These are phyloP conservation scores for Mucor lusitanicus DNA, from an alignment of 371 early-diverging fungal species.

Conservation along the genomic window DNA sequence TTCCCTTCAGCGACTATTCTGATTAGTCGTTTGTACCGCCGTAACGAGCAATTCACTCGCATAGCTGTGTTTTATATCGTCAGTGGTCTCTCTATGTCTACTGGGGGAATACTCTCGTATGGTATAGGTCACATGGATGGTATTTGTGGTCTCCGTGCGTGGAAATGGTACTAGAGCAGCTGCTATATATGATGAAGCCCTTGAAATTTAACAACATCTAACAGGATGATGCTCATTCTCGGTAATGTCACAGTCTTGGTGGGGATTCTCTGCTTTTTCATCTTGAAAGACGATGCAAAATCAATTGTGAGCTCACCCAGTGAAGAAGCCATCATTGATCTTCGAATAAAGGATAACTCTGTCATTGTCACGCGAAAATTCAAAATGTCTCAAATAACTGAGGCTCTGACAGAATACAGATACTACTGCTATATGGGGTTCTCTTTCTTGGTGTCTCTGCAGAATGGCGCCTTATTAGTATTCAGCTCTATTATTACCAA, in stretches of 20 bases:
- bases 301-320: conserved; percentile 16
- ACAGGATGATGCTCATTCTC: conserved; percentile 26
- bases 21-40: conserved; percentile 20
- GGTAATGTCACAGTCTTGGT: conserved; percentile 15
- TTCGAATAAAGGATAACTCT: conserved; percentile 32
- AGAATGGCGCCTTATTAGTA: too few relatives aligned
- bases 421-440: too few relatives aligned
- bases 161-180: conserved; percentile 38
- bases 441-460: too few relatives aligned
- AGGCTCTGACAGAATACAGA: conserved; percentile 17
- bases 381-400: conserved; percentile 31
- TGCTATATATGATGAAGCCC: not conserved
- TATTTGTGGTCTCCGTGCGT: conserved; percentile 31
- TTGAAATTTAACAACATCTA: not conserved
- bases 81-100: conserved; percentile 39
- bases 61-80: conserved; percentile 17
- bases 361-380: conserved; percentile 27
- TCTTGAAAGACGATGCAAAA: conserved; percentile 19
- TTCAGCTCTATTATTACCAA: too few relatives aligned
- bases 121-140: conserved; percentile 49
- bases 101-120: conserved; percentile 58
- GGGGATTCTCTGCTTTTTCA: conserved; percentile 22
- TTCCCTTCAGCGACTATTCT: conserved; percentile 15
- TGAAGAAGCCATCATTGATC: conserved; percentile 23
- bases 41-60: conserved; percentile 19